These are phyloP conservation scores for Rhexocercosporidium sp. DNA, from an alignment of 2,329 filamentous ascomycete species.

Conservation along the genomic window DNA sequence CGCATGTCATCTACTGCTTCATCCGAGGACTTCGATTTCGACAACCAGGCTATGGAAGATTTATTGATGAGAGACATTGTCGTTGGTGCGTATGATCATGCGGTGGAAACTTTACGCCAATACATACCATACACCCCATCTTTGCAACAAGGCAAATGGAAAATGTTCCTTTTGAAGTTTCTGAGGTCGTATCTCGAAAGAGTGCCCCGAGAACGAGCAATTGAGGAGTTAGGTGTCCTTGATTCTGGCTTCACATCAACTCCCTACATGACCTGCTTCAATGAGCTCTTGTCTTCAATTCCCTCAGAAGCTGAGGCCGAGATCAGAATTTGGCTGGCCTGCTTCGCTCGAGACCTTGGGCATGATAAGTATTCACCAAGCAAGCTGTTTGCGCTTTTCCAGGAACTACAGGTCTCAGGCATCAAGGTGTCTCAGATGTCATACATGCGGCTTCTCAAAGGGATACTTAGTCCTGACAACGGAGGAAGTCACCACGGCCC, in stretches of 20 bases:
- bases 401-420: slow-evolving; percentile 43
- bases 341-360: slow-evolving; percentile 45
- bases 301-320: slow-evolving; percentile 41
- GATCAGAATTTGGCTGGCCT: slow-evolving; percentile 44
- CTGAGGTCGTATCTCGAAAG: slow-evolving; percentile 37
- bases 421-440: slow-evolving; percentile 43
- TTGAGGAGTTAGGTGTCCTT: slow-evolving; percentile 45
- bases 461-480: slow-evolving; percentile 41
- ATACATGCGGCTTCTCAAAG: slow-evolving; percentile 45
- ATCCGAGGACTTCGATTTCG: slow-evolving; percentile 12
- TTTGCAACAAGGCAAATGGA: slow-evolving; percentile 33
- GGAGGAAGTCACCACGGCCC: slow-evolving; percentile 32
- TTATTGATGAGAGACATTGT: slow-evolving; percentile 19
- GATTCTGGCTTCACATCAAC: slow-evolving; percentile 47
- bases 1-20: slow-evolving; percentile 1
- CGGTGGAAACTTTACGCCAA: slow-evolving; percentile 20
- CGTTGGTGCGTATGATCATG: slow-evolving; percentile 30
- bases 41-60: slow-evolving; percentile 20
- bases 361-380: slow-evolving; percentile 47
- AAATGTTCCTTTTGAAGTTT: slow-evolving; percentile 26
- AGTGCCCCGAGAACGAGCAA: slow-evolving; percentile 42
- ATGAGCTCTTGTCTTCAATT: slow-evolving; percentile 41
- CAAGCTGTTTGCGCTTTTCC: slow-evolving; percentile 43
- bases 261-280: slow-evolving; percentile 48
- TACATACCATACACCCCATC: slow-evolving; percentile 16